These are phyloP conservation scores for Sarocladiaceae sp. DNA, from an alignment of 2,329 filamentous ascomycete genomes.

Conservation along the genomic window DNA sequence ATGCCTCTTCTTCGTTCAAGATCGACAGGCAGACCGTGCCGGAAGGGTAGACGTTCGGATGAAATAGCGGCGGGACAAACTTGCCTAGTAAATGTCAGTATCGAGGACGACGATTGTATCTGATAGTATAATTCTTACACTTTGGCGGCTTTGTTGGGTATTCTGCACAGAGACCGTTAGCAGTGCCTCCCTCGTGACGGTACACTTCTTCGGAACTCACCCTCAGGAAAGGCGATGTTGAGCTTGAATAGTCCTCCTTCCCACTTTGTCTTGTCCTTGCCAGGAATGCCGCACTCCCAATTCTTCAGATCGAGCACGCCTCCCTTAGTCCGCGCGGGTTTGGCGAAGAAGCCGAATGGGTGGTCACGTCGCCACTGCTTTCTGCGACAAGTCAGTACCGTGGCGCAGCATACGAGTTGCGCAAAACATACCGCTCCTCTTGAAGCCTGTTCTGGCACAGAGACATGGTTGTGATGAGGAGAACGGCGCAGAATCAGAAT, in stretches of 20 bases:
- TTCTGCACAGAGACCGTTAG: constrained; percentile 48
- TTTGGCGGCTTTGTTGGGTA: constrained; percentile 99
- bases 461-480: constrained; percentile 58
- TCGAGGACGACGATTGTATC: constrained; percentile 13
- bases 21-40: constrained; percentile 97
- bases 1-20: constrained; percentile 95
- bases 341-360: constrained; percentile 95
- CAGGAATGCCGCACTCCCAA: constrained; percentile 96
- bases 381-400: constrained; percentile 39
- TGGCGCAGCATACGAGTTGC: neutral
- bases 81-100: constrained; percentile 59
- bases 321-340: constrained; percentile 73
- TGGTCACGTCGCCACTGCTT: constrained; percentile 98
- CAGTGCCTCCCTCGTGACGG: too few relatives aligned
- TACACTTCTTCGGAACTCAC: too few relatives aligned
- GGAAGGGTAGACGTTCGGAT: constrained; percentile 97
- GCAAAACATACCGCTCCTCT: constrained; percentile 69
- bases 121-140: constrained; percentile 58
- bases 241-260: constrained; percentile 97
- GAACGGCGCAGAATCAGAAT: neutral
- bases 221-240: constrained; percentile 87
- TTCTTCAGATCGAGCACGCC: constrained; percentile 87
- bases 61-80: constrained; percentile 92
- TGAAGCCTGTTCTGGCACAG: constrained; percentile 84
- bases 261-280: constrained; percentile 96